Evolutionary conservation across 345 rosid species (phyloP).

Genomic region (Trapa incisa): DNA sequence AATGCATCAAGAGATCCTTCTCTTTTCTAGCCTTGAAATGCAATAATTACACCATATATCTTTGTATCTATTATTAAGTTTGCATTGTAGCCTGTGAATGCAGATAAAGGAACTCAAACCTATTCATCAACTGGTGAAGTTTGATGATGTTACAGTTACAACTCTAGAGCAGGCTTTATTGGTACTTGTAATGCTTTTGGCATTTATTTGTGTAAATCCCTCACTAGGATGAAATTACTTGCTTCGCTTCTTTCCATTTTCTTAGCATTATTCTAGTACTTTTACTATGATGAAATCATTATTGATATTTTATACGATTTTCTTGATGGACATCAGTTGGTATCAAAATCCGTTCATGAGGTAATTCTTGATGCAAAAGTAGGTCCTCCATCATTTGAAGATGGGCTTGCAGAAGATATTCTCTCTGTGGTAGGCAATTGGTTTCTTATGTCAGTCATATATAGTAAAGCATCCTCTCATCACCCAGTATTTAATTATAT

Average conservation of each 20-base stretch:
- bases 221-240: neutral
- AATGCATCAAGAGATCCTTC: neutral
- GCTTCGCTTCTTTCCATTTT: neutral
- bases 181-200: conserved; percentile 25
- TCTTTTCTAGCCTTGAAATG: neutral
- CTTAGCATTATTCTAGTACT: neutral
- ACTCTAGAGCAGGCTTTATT: conserved; percentile 68
- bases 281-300: neutral
- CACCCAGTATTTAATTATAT: neutral
- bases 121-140: conserved; percentile 22
- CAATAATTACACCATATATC: neutral
- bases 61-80: conserved; percentile 19
- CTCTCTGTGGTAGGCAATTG: conserved; percentile 56
- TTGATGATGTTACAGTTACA: conserved; percentile 37
- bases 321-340: conserved; percentile 19
- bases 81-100: conserved; percentile 23
- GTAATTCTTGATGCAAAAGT: conserved; percentile 90
- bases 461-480: neutral
- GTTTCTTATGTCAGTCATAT: neutral
- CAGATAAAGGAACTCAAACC: conserved; percentile 51
- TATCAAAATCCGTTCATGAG: conserved; percentile 58
- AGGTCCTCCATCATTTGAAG: conserved; percentile 78
- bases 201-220: neutral
- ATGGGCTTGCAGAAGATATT: conserved; percentile 72
- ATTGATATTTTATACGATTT: conserved; percentile 13